Conservation (phyloP, 768 basidiomycete genomes). For the Lactifluus rugatus region DNA sequence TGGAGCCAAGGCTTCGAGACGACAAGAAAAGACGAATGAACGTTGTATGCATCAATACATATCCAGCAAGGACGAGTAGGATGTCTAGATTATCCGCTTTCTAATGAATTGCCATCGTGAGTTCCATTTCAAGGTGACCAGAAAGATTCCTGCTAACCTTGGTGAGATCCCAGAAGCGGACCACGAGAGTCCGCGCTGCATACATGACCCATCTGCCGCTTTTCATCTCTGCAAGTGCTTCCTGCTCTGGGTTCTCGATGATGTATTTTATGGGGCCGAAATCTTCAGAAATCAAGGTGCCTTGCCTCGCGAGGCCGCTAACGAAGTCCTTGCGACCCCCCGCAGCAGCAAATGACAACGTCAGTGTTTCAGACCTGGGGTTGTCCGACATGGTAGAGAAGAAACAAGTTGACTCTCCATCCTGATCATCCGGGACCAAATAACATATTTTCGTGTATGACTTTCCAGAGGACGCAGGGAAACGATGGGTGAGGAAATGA, state of each 20-base stretch:
- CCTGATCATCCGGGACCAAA: conserved; percentile 20
- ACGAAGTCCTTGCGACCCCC: conserved; percentile 45
- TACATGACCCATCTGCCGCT: conserved; percentile 86
- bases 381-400: conserved; percentile 28
- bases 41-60: conserved; percentile 90
- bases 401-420: conserved; percentile 31
- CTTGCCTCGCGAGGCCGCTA: conserved; percentile 28
- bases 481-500: conserved; percentile 34
- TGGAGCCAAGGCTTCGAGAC: conserved; percentile 75
- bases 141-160: conserved; percentile 40
- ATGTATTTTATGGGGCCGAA: conserved; percentile 41
- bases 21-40: conserved; percentile 87
- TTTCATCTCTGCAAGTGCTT: conserved; percentile 62
- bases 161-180: conserved; percentile 79
- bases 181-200: conserved; percentile 60
- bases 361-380: conserved; percentile 35
- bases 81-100: conserved; percentile 96
- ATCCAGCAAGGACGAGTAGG: conserved; percentile 85
- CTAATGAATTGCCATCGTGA: conserved; percentile 27
- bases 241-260: conserved; percentile 36
- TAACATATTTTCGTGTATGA: conserved; percentile 48
- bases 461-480: conserved; percentile 35
- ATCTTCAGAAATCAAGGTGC: conserved; percentile 25
- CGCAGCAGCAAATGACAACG: conserved; percentile 42
- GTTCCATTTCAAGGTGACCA: not conserved